Evolutionary conservation across 2,329 filamentous ascomycete species (phyloP).

Genomic region (Ophiostoma angusticollis): DNA sequence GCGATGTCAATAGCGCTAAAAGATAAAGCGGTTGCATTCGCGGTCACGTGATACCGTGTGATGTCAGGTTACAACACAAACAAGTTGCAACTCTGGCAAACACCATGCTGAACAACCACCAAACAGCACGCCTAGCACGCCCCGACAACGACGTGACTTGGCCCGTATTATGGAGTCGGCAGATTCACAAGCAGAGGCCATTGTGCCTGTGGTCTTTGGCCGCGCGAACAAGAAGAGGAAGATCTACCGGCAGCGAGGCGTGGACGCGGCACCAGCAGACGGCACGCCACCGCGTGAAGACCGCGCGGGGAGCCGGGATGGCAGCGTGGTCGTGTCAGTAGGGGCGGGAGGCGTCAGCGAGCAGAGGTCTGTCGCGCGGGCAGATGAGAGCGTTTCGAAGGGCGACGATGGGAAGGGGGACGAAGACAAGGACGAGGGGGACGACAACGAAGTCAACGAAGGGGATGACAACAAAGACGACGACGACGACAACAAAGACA

Average conservation of each 20-base stretch:
- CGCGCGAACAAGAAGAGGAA: conserved; percentile 48
- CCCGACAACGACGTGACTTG: too few species aligned
- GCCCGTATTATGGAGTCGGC: conserved; percentile 2
- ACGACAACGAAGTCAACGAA: background rate
- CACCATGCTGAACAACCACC: background rate
- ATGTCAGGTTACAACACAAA: too few species aligned
- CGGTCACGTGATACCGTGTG: too few species aligned
- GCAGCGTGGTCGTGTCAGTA: too few species aligned
- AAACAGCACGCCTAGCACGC: background rate
- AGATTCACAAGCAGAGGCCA: conserved; percentile 7
- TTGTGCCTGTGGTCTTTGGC: conserved; percentile 33
- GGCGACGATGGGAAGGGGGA: background rate
- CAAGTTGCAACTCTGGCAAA: too few species aligned
- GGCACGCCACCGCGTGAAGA: background rate
- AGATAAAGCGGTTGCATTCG: too few species aligned
- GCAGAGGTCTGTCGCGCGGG: too few species aligned
- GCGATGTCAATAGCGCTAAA: conserved; percentile 1
- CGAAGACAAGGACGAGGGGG: background rate
- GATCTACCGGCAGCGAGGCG: conserved; percentile 38
- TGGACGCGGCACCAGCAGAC: background rate
- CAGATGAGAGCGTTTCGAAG: background rate
- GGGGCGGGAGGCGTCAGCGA: too few species aligned
- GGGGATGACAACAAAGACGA: background rate
- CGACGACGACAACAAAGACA: conserved; percentile 9
- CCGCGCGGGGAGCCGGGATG: background rate